Evolutionary conservation across 2,329 filamentous ascomycete species (phyloP).

Genomic region (Paecilomyces formosus): DNA sequence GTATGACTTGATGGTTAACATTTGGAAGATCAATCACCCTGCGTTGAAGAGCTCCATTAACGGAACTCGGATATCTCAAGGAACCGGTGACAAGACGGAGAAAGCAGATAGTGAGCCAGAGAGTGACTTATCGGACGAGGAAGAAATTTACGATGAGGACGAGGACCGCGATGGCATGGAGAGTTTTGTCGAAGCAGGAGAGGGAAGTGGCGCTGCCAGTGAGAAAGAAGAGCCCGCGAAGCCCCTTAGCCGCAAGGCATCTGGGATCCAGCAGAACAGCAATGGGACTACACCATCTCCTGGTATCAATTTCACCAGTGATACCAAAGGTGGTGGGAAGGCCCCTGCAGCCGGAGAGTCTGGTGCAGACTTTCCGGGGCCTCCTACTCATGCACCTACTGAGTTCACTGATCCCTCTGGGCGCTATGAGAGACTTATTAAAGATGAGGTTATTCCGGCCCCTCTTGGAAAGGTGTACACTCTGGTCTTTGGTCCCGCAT

Average conservation of each 20-base stretch:
- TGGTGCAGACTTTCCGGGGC: constrained; percentile 68
- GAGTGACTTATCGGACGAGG: constrained; percentile 67
- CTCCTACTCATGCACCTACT: constrained; percentile 71
- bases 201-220: constrained; percentile 48
- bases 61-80: constrained; percentile 73
- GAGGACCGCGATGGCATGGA: constrained; percentile 50
- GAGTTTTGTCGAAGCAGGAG: constrained; percentile 50
- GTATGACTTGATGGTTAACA: constrained; percentile 93
- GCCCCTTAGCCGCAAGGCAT: constrained; percentile 63
- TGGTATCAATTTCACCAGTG: constrained; percentile 21
- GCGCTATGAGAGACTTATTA: constrained; percentile 79
- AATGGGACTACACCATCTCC: constrained; percentile 28
- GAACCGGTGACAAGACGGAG: constrained; percentile 82
- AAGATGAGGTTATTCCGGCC: constrained; percentile 77
- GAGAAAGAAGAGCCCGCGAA: constrained; percentile 43
- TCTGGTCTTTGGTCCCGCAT: constrained; percentile 75
- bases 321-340: constrained; percentile 45
- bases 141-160: constrained; percentile 50
- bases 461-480: constrained; percentile 89
- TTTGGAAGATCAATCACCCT: constrained; percentile 96
- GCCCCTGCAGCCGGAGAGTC: constrained; percentile 23
- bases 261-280: constrained; percentile 39
- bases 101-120: constrained; percentile 65
- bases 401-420: constrained; percentile 71
- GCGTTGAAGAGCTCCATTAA: constrained; percentile 86